Evolutionary conservation across 257 asterid species (phyloP).

Genomic region (Solanum bukasovii): DNA sequence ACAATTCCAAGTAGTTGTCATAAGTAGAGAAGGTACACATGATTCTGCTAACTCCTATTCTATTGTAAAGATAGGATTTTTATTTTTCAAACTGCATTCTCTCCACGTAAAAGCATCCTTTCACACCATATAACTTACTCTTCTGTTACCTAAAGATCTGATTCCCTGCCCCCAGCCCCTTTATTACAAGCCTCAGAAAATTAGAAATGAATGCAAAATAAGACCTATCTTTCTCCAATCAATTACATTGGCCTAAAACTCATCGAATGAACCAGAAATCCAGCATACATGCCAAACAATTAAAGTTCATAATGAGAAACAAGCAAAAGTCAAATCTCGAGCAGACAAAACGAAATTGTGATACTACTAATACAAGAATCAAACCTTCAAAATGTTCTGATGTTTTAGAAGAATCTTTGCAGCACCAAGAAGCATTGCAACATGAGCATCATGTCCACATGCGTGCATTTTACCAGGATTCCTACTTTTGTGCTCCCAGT

Average conservation of each 20-base stretch:
- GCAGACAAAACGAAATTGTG: neutral
- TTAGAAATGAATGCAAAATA: neutral
- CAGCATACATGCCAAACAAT: neutral
- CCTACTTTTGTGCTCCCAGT: conserved; percentile 95
- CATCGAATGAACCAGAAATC: neutral
- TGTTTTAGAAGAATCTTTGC: conserved; percentile 83
- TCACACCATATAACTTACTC: neutral
- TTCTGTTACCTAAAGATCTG: neutral
- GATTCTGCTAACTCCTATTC: neutral
- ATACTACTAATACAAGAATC: neutral
- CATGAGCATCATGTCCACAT: conserved; percentile 98
- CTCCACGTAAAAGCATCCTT: neutral
- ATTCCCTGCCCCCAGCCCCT: neutral
- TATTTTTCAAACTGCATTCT: neutral
- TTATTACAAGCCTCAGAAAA: neutral
- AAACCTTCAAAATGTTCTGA: conserved; percentile 49
- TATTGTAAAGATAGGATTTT: neutral
- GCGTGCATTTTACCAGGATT: conserved; percentile 89
- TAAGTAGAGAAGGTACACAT: neutral
- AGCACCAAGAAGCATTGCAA: conserved; percentile 96
- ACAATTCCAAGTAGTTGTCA: neutral
- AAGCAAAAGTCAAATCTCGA: neutral
- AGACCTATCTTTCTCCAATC: neutral
- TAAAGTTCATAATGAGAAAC: neutral
- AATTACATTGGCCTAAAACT: neutral